Evolutionary conservation across 2,329 filamentous ascomycete species (phyloP), one percentile per base, ranked within the genome.

Genomic region (Pseudogymnoascus sp.): DNA sequence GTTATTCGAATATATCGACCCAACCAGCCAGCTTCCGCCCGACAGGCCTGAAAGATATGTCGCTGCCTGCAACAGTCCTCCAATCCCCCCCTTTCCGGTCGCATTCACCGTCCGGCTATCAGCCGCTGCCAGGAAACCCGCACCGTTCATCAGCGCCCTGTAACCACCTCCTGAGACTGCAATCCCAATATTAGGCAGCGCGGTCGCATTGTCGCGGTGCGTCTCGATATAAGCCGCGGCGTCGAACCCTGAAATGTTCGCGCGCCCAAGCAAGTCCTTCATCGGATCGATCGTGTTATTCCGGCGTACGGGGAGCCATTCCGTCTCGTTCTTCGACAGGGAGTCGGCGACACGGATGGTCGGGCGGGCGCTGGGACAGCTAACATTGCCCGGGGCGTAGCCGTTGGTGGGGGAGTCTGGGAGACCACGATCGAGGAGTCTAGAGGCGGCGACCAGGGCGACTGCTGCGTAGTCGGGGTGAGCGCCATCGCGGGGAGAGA

Each of bases 81-180:
- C 90, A 24, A 96, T 79, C 59, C 91, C 88, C 3, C 90, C 90
- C 3, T 76, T 70, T 6, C 70, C 76, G 0, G 84, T 88, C 2
- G 86, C 79, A 63, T 84, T 83, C 0, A 79, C 73, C 0, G 89
- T 92, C 19, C 92, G 84, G 69, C 76, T 83, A 73, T 96, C 92
- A 68, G 91, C 93, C 0, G 91, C 92, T 31, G 89, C 84, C 14
- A 96, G 70, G 47, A 87, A 88, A 65, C 92, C 92, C 14, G 87
- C 92, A 38, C 90, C 91, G 71, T 89, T 93, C 78, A 93, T 79
- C 77, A 96, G 80, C n/a, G 92, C 91, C 63, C 92, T 82, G 73
- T 95, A 96, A 37, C 92, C 92, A 72, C 92, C 92, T 11, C 91
- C 91, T 0, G 90, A 95, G 50, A 89, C 79, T 10, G 91, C 90